Evolutionary conservation across 1,139 yeast genomes (phyloP).

Genomic region (Pichia inconspicua): DNA sequence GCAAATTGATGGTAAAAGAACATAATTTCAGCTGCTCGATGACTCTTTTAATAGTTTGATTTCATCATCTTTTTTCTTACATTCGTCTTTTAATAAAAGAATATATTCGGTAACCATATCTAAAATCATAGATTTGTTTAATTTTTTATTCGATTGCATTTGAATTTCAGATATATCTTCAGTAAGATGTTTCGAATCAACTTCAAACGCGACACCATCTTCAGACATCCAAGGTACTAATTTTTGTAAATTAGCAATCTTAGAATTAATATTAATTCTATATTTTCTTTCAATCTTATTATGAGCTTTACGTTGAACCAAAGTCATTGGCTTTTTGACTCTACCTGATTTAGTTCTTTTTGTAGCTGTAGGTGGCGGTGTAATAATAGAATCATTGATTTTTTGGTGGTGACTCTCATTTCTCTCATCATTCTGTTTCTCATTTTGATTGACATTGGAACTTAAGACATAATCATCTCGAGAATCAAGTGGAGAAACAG

Average conservation of each 20-base stretch:
- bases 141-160: conserved; percentile 25
- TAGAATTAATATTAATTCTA: conserved; percentile 64
- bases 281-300: conserved; percentile 64
- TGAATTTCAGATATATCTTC: conserved; percentile 1
- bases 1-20: neutral
- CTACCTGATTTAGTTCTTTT: conserved; percentile 1
- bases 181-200: conserved; percentile 25
- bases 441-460: too few relatives aligned
- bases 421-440: neutral
- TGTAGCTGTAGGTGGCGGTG: neutral
- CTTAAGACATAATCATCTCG: neutral
- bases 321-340: conserved; percentile 24
- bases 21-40: neutral
- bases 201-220: conserved; percentile 52
- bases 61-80: conserved; percentile 21
- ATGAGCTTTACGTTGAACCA: conserved; percentile 60
- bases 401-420: too few relatives aligned
- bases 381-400: neutral
- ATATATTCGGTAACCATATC: conserved; percentile 62
- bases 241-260: conserved; percentile 58
- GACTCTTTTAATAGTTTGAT: neutral
- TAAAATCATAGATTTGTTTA: conserved; percentile 57
- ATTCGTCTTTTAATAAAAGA: conserved; percentile 40
- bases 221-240: conserved; percentile 57
- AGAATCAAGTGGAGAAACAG: neutral